Evolutionary conservation across 352 stramenopile species (phyloP).

Genomic region (Phytophthora pini): DNA sequence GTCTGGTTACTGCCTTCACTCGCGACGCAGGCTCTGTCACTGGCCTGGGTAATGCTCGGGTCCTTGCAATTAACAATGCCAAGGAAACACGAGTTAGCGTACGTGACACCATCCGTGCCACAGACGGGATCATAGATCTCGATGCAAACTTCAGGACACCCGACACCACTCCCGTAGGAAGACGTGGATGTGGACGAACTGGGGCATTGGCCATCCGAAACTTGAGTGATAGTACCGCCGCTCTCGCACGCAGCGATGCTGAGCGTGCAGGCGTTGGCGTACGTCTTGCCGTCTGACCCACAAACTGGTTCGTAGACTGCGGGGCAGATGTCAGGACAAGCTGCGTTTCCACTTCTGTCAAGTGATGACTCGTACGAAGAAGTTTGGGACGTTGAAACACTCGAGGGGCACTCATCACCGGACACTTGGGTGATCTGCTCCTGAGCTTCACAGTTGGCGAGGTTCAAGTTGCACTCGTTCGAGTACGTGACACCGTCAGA

Average conservation of each 20-base stretch:
- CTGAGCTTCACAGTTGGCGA: constrained; percentile 8
- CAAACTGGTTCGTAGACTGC: constrained; percentile 31
- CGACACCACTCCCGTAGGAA: background rate
- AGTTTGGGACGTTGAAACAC: background rate
- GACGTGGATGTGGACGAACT: background rate
- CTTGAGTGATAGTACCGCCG: constrained; percentile 17
- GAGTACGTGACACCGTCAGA: constrained; percentile 23
- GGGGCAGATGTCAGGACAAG: constrained; percentile 31
- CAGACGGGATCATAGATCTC: constrained; percentile 22
- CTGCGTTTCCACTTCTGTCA: constrained; percentile 1
- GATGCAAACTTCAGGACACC: constrained; percentile 14
- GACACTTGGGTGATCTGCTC: constrained; percentile 6
- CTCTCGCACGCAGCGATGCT: constrained; percentile 31
- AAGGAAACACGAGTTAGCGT: constrained; percentile 22
- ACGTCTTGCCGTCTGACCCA: constrained; percentile 23
- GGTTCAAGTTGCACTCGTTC: constrained; percentile 14
- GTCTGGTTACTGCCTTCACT: background rate
- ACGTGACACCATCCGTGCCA: constrained; percentile 19
- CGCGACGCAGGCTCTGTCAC: constrained; percentile 37
- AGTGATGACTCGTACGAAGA: constrained; percentile 1
- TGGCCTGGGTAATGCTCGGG: constrained; percentile 29
- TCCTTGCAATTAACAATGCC: constrained; percentile 42
- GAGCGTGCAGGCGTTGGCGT: constrained; percentile 42
- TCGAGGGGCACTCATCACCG: background rate
- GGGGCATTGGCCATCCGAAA: constrained; percentile 25